Base-by-base conservation (phyloP, 2,329 filamentous ascomycete species). In the Fusarium hainanense region DNA sequence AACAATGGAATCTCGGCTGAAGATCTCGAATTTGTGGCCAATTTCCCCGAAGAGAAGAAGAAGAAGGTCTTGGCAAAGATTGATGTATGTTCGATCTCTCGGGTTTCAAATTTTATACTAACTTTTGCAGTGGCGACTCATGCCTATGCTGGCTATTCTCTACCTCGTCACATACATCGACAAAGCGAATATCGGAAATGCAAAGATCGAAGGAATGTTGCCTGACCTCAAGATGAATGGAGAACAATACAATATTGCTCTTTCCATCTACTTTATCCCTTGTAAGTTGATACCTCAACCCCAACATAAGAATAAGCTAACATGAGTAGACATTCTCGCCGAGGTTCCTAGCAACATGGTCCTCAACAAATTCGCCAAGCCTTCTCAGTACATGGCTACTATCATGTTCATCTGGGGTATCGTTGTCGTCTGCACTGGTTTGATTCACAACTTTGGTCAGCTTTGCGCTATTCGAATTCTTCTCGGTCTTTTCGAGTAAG, bases 31-130 rank as follows among this genome's bases (percentile, higher is more conserved):
- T 72, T 72, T 57, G 66, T 72, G 1, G 54, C 58, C 6, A 70
- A 69, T 7, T 72, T 72, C 25, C 51, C 70, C 0, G 70, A 72
- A 3, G 70, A 72, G 3, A 70, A 68, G 41, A 68, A 55, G 32
- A 72, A 72, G 66, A 72, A 70, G 25, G 58, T 70, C 11, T 43
- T 72, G 50, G 37, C 66, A 6, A 72, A 72, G 42, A 59, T 72
- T 2, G 70, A 72, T 46, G 70, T 72, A 55, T 8, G 49, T 21
- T 3, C 0, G 1, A 9, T 23, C 2, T 7, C 12, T 3, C 1
- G 2, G 6, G 2, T 23, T 7, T 0, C 2, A 1, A 16, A 30
- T 30, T 47, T 54, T 20, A 49, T 43, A 23, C 7, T 2, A 0
- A 51, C 49, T 20, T 3, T 18, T 8, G 7, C 7, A 69, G 66